Base-by-base conservation (phyloP, 306 rosid species). In the Senna siamea region DNA sequence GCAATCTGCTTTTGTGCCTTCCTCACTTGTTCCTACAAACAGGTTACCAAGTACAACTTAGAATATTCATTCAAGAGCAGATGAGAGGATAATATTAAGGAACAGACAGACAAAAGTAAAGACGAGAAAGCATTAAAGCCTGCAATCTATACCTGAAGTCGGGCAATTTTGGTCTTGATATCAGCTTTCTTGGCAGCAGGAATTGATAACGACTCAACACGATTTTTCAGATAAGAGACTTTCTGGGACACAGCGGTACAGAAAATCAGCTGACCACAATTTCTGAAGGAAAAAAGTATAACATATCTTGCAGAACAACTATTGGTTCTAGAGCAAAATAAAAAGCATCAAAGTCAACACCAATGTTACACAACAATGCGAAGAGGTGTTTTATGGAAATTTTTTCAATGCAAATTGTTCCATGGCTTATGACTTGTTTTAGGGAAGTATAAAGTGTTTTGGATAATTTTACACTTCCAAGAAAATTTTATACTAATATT, bases 111-210 rank as follows among this genome's bases (percentile, higher is more conserved):
- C 30, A 26, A 59, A 34, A 48, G 44, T 46, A 12, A 32, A 53
- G 14, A 40, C 61, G 44, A n/a, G n/a, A 48, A 60, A 18, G 19
- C n/a, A n/a, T n/a, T n/a, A 79, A 69, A 34, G 69, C 37, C 66
- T 37, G 22, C 51, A 74, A 22, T 32, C 15, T 11, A 53, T 20
- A 94, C 99, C 97, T 90, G 98, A 30, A 94, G 96, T 43, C 23
- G 75, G 37, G 71, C 77, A 63, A 94, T 88, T 85, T 88, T 94
- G 23, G 77, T 48, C 88, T 89, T 89, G 76, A 94, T 87, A 63
- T 83, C 93, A 73, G 96, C 89, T 79, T 92, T 94, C 83, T 78
- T 92, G 75, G 96, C 90, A 10, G 95, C 99, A 65, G 99, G 92
- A 78, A 94, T 88, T 55, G 91, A 79, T 73, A 93, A 79, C 0